phyloP scores from a whole-genome alignment of 768 basidiomycete genomes.

The Tricholoma saponaceum region DNA sequence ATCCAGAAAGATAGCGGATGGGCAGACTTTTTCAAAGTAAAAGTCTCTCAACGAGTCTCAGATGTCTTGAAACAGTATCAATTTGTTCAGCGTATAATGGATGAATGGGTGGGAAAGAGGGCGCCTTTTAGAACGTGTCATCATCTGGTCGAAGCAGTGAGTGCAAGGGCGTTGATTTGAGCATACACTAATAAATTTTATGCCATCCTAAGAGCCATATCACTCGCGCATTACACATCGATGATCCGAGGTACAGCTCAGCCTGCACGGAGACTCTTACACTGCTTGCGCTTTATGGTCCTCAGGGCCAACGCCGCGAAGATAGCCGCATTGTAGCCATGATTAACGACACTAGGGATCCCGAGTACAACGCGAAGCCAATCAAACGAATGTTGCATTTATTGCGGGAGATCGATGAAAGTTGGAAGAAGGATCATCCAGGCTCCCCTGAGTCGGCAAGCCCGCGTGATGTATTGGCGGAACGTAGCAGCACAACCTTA shows the following conservation, averaged over 20 bases:
- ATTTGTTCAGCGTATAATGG: conserved; percentile 48
- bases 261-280: conserved; percentile 47
- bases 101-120: conserved; percentile 37
- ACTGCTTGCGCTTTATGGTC: conserved; percentile 55
- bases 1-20: conserved; percentile 44
- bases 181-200: neutral
- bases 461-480: neutral
- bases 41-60: conserved; percentile 35
- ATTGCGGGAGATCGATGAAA: conserved; percentile 44
- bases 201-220: conserved; percentile 45
- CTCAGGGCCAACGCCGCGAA: conserved; percentile 43
- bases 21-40: conserved; percentile 41
- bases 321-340: conserved; percentile 47
- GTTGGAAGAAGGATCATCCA: conserved; percentile 33
- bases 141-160: conserved; percentile 44
- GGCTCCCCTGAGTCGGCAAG: conserved; percentile 1
- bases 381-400: conserved; percentile 44
- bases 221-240: conserved; percentile 44
- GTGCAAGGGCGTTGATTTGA: conserved; percentile 4
- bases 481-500: neutral
- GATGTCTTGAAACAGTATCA: conserved; percentile 46
- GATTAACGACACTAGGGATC: conserved; percentile 41
- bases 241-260: conserved; percentile 35
- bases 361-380: conserved; percentile 41
- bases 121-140: conserved; percentile 35